Evolutionary conservation across 2,329 filamentous ascomycete species (phyloP), one percentile per base, ranked within the genome.

Genomic region (Stachybotrys chlorohalonatus): DNA sequence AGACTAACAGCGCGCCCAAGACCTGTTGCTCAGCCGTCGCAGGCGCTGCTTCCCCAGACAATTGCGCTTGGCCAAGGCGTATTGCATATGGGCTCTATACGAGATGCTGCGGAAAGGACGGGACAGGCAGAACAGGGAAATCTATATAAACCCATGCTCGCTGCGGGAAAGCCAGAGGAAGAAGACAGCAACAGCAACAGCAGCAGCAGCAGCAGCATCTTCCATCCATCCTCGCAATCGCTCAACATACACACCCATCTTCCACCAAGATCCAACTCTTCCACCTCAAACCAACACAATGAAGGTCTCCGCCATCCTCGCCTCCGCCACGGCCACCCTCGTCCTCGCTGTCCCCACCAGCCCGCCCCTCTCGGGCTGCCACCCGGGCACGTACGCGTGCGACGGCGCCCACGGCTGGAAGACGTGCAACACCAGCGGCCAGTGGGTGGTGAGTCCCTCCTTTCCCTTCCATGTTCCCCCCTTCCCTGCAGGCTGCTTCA

Each of bases 311-410:
- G 49, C 56, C 36, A 39, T 63, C 55, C 15, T 57, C 56, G 52
- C 60, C 47, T 52, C 62, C 36, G 53, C 63, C 52, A 47, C 68
- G 55, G 62, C 61, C 49, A 57, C 60, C 17, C 48, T 61, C 51
- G 61, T 59, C 15, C 53, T 61, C 45, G 61, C 62, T 2, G 39
- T 57, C 8, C 48, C 48, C 48, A 31, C 9, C 16, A 58, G 58
- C 11, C 36, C 15, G 52, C 51, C 60, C 60, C 6, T 11, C 51
- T 36, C 36, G 6, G 45, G 30, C 13, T 73, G 70, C 66, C 61
- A 55, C 47, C 68, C 70, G 2, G 70, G 54, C 48, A 70, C 69
- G n/a, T 73, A 73, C 59, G 11, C 56, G 11, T 73, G 70, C 66
- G 54, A 63, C 13, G 52, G 64, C 54, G 54, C 49, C 47, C 51